These are phyloP conservation scores for Magnaporthiopsis poae DNA, from an alignment of 2,329 filamentous ascomycete species.

Conservation along the genomic window DNA sequence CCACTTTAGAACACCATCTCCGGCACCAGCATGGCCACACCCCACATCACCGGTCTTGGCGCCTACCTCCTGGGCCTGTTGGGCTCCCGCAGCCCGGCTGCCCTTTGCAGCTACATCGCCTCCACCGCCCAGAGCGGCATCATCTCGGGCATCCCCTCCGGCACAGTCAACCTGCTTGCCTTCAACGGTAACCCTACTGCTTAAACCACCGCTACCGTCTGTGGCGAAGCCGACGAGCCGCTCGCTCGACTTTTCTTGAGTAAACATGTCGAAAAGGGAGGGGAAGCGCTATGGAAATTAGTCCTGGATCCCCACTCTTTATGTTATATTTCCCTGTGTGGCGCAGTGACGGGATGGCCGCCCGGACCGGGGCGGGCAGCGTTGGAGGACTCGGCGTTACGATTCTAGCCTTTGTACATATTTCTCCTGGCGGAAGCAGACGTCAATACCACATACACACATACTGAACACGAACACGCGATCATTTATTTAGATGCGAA, in stretches of 20 bases:
- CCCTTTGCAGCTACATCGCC: slow-evolving; percentile 37
- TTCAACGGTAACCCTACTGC: slow-evolving; percentile 36
- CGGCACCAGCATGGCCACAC: slow-evolving; percentile 34
- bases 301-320: neutral
- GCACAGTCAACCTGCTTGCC: slow-evolving; percentile 42
- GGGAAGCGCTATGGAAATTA: no score
- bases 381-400: neutral
- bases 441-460: neutral
- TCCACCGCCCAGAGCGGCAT: slow-evolving; percentile 30
- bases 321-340: neutral
- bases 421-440: neutral
- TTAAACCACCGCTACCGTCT: neutral
- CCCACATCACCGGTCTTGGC: slow-evolving; percentile 25
- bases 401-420: neutral
- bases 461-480: neutral
- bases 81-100: slow-evolving; percentile 29
- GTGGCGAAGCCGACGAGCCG: neutral
- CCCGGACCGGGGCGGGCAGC: no score
- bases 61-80: slow-evolving; percentile 36
- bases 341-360: no score
- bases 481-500: neutral
- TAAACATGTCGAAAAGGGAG: no score
- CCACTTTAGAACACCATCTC: slow-evolving; percentile 28
- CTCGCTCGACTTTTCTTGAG: neutral
- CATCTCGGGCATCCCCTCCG: slow-evolving; percentile 29